These are phyloP conservation scores for Syzygium grande DNA, from an alignment of 345 rosid species.

Conservation along the genomic window DNA sequence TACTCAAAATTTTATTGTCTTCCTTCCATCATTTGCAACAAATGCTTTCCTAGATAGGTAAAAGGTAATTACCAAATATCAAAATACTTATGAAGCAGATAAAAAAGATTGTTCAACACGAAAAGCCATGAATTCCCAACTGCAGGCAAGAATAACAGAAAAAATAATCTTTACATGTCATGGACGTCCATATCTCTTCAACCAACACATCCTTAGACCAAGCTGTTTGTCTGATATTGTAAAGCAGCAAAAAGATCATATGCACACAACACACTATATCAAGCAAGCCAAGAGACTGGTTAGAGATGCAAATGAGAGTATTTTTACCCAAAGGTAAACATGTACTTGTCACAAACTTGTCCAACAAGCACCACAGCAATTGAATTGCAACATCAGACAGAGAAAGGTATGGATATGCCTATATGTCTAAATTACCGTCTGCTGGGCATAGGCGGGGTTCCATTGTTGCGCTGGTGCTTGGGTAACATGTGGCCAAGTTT, in stretches of 20 bases:
- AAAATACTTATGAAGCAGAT: neutral
- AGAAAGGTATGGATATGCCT: neutral
- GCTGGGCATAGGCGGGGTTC: constrained; percentile 78
- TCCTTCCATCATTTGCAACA: neutral
- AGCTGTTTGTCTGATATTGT: neutral
- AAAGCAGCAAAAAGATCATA: neutral
- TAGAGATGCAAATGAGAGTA: neutral
- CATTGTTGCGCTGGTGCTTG: constrained; percentile 67
- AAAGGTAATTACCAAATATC: neutral
- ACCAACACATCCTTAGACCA: neutral
- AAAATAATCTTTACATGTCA: neutral
- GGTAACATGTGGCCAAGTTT: constrained; percentile 73
- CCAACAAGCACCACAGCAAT: neutral
- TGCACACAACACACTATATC: neutral
- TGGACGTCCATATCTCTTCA: neutral
- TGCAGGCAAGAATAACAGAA: neutral
- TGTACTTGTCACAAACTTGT: neutral
- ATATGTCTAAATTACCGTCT: constrained; percentile 7
- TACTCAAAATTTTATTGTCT: neutral
- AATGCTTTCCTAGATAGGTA: neutral
- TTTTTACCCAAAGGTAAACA: neutral
- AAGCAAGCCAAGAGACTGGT: neutral
- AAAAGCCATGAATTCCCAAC: neutral
- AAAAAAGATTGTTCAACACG: neutral
- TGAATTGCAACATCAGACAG: neutral